Percentiles rank a stretch among this genome's conserved stretches.
phyloP scores from a whole-genome alignment of 2,329 filamentous ascomycete genomes.

The Bisporella sp. region DNA sequence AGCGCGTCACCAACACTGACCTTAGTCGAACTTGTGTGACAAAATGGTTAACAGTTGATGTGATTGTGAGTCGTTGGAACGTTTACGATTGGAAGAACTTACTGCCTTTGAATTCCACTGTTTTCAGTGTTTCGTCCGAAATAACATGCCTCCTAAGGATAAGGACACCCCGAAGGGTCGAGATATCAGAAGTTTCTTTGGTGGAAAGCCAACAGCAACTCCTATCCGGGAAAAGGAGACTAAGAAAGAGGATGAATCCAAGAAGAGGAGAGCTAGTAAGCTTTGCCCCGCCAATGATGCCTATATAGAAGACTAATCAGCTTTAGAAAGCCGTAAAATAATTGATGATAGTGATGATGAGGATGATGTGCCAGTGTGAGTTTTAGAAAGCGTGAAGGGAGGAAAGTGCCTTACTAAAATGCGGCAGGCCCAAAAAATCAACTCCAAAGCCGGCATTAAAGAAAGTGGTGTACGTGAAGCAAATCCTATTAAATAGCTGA shows the following conservation, averaged over 20 bases:
- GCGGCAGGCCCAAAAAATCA: constrained; percentile 31
- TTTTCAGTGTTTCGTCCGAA: too few relatives aligned
- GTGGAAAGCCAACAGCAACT: constrained; percentile 58
- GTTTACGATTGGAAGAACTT: too few relatives aligned
- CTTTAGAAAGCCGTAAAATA: constrained; percentile 55
- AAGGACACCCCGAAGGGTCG: too few relatives aligned
- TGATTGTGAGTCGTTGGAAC: too few relatives aligned
- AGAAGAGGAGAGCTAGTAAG: constrained; percentile 26
- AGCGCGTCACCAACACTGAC: too few relatives aligned
- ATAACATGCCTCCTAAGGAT: too few relatives aligned
- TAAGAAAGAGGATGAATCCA: constrained; percentile 26
- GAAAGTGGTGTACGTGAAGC: constrained; percentile 43
- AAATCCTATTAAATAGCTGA: neutral
- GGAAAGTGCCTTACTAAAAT: constrained; percentile 13
- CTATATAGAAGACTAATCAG: constrained; percentile 6
- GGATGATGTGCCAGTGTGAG: constrained; percentile 41
- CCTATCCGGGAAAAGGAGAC: constrained; percentile 36
- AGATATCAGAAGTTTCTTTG: constrained; percentile 90
- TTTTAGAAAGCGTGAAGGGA: constrained; percentile 4
- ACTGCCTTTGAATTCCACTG: too few relatives aligned
- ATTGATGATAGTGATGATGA: constrained; percentile 79
- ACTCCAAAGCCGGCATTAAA: constrained; percentile 49
- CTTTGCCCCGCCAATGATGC: neutral
- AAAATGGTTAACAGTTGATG: too few relatives aligned
- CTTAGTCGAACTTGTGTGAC: too few relatives aligned